phyloP scores from a whole-genome alignment of 257 asterid genomes.

The Nicotiana sylvestris region DNA sequence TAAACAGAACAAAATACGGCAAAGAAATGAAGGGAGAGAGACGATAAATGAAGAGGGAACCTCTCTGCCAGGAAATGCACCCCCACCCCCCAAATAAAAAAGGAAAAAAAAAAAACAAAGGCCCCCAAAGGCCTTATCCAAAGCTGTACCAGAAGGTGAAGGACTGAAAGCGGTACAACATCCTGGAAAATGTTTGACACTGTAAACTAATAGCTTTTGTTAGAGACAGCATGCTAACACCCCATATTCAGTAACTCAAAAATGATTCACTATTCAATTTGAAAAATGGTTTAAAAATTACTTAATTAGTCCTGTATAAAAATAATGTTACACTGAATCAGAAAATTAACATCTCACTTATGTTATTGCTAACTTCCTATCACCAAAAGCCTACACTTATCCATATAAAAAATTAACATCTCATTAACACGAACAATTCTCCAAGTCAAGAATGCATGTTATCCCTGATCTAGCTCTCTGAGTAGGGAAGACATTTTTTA shows the following conservation, averaged over 20 bases:
- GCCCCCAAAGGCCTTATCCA: background rate
- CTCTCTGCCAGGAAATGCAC: background rate
- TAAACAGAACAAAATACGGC: background rate
- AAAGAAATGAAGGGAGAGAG: background rate
- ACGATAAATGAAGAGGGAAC: background rate
- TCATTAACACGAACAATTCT: background rate
- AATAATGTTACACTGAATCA: background rate
- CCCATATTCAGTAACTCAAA: background rate
- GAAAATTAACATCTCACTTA: background rate
- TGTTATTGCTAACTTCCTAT: background rate
- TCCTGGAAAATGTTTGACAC: background rate
- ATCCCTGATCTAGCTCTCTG: background rate
- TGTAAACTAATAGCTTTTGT: background rate
- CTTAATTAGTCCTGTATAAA: too few relatives aligned
- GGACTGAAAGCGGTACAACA: background rate
- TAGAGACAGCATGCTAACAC: background rate
- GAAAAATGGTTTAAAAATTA: background rate
- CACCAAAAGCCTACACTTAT: background rate
- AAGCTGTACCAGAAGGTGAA: background rate
- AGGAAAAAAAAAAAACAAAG: too few relatives aligned
- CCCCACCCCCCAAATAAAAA: too few relatives aligned
- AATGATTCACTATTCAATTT: too few relatives aligned
- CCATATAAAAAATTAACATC: background rate
- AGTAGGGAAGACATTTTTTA: background rate
- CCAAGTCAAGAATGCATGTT: background rate